Percentiles rank a stretch among this genome's conserved stretches.
These are phyloP conservation scores for Ustilago cynodontis DNA, from an alignment of 1,284 basidiomycete genomes.

Conservation along the genomic window DNA sequence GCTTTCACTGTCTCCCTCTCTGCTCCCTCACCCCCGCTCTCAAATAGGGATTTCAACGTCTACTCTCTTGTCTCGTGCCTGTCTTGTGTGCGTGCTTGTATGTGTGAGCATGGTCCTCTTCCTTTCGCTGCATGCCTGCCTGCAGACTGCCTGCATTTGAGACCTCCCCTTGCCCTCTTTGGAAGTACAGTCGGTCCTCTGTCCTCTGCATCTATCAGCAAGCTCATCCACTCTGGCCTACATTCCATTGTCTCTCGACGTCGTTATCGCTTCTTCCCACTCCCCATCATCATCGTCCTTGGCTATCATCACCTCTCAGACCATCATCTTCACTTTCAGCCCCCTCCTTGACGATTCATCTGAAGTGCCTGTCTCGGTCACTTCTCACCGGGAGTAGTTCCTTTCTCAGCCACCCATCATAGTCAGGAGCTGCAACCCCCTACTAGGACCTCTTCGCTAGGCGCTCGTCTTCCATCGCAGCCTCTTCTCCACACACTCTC, in stretches of 20 bases:
- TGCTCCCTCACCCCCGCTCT: neutral
- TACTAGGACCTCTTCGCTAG: neutral
- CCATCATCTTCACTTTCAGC: neutral
- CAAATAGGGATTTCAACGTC: slow-evolving; percentile 4
- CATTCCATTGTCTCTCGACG: slow-evolving; percentile 7
- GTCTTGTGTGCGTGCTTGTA: neutral
- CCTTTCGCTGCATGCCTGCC: slow-evolving; percentile 3
- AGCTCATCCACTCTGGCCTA: neutral
- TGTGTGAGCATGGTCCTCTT: neutral
- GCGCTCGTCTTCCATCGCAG: neutral
- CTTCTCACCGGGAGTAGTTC: neutral
- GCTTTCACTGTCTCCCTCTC: neutral
- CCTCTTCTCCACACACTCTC: neutral
- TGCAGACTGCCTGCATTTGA: slow-evolving; percentile 13
- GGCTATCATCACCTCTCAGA: slow-evolving; percentile 2
- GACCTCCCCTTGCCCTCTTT: slow-evolving; percentile 8
- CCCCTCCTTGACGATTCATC: neutral
- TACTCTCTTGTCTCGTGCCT: slow-evolving; percentile 2
- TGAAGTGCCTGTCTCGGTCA: neutral
- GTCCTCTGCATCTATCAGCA: neutral
- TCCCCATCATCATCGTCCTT: slow-evolving; percentile 2
- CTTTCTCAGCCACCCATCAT: neutral
- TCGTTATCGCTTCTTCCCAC: slow-evolving; percentile 9
- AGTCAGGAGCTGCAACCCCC: too few species aligned
- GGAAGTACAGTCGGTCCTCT: slow-evolving; percentile 2